These are phyloP conservation scores for Stagonosporopsis chrysanthemi DNA, from an alignment of 2,329 filamentous ascomycete species.

Conservation along the genomic window DNA sequence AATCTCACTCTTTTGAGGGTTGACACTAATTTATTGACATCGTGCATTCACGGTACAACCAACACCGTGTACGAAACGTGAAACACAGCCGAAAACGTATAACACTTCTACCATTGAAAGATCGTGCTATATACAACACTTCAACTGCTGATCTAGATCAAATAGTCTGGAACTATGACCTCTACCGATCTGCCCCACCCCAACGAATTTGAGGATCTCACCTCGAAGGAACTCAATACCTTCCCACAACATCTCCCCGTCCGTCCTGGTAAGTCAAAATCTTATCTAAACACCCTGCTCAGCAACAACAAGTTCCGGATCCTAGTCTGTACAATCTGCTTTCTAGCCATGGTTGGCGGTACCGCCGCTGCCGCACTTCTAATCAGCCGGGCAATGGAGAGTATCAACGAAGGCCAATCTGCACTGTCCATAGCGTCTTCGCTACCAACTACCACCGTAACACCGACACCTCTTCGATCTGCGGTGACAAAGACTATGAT, in stretches of 20 bases:
- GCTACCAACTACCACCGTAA: background rate
- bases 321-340: background rate
- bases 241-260: background rate
- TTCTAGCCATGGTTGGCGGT: background rate
- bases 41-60: background rate
- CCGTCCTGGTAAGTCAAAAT: background rate
- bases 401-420: background rate
- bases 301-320: conserved; percentile 3
- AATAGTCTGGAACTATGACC: background rate
- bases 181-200: background rate
- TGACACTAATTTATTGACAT: background rate
- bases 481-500: background rate
- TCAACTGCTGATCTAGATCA: background rate
- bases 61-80: background rate
- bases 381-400: background rate
- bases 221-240: background rate
- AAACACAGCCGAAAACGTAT: background rate
- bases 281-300: background rate
- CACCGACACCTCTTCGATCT: background rate
- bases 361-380: background rate
- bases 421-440: background rate
- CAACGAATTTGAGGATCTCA: background rate
- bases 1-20: no score
- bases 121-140: background rate
- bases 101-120: no score